A percentile compares a stretch with the other conserved stretches of the same genome.
Evolutionary conservation across 169 alveolate species (phyloP).

Genomic region (Babesia divergens): DNA sequence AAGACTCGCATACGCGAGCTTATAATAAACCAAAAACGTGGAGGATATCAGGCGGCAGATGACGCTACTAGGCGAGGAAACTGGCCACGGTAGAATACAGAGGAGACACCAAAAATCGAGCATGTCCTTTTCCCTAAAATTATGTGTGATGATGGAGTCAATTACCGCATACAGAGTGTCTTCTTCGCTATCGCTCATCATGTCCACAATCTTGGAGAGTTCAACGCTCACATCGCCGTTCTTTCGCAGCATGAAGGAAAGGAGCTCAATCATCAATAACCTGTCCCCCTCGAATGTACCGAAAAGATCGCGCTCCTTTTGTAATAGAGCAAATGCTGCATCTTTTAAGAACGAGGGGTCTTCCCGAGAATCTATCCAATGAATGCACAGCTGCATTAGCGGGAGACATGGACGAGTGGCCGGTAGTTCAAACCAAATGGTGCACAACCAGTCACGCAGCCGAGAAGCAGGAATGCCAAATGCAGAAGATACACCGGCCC

Average conservation of each 20-base stretch:
- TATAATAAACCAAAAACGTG: conserved; percentile 38
- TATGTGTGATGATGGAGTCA: conserved; percentile 9
- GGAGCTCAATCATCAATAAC: conserved; percentile 31
- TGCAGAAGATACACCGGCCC: conserved; percentile 31
- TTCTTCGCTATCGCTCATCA: conserved; percentile 14
- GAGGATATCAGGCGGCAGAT: conserved; percentile 36
- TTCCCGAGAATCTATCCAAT: conserved; percentile 58
- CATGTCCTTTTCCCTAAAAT: conserved; percentile 43
- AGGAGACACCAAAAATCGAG: conserved; percentile 61
- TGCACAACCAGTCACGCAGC: conserved; percentile 56
- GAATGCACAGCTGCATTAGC: conserved; percentile 27
- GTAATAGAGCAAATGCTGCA: conserved; percentile 49
- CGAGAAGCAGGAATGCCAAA: conserved; percentile 41
- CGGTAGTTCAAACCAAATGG: conserved; percentile 65
- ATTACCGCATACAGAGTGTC: background rate
- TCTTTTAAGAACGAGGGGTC: conserved; percentile 43
- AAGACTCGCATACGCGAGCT: background rate
- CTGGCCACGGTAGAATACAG: conserved; percentile 61
- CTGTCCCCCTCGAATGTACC: conserved; percentile 43
- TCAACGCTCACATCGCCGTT: conserved; percentile 32
- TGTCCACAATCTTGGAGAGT: conserved; percentile 26
- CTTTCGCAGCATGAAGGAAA: conserved; percentile 25
- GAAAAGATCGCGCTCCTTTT: conserved; percentile 8
- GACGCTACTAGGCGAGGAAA: conserved; percentile 39
- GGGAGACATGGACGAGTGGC: conserved; percentile 41